Conservation (phyloP, 2,329 filamentous ascomycete species). For the Monosporascus sp. region DNA sequence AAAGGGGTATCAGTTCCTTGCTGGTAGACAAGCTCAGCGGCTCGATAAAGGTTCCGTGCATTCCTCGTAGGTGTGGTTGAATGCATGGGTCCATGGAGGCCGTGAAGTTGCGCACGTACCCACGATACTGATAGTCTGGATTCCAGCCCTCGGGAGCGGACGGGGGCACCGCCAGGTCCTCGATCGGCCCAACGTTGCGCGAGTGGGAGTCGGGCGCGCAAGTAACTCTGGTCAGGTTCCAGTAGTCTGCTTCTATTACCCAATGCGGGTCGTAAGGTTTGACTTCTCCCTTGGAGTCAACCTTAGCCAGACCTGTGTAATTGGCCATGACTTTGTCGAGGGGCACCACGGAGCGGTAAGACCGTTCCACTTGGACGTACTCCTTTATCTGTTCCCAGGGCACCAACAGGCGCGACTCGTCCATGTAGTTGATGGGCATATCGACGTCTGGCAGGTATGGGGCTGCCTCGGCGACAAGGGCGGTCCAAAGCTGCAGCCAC, state of each 20-base stretch:
- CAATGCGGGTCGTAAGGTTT: conserved; percentile 31
- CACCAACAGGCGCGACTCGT: conserved; percentile 47
- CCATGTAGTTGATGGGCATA: conserved; percentile 47
- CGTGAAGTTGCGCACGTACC: conserved; percentile 52
- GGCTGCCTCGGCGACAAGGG: conserved; percentile 46
- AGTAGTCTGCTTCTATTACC: conserved; percentile 34
- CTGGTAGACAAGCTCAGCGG: conserved; percentile 43
- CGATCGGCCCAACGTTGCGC: conserved; percentile 27
- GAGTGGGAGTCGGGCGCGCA: conserved; percentile 46
- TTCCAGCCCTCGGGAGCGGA: conserved; percentile 15
- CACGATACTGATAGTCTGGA: conserved; percentile 28
- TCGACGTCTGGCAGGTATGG: conserved; percentile 47
- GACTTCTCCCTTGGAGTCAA: conserved; percentile 10
- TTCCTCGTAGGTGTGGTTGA: conserved; percentile 39
- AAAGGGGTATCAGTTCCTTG: conserved; percentile 49
- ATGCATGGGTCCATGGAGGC: conserved; percentile 48
- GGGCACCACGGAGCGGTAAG: conserved; percentile 29
- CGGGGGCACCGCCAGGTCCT: conserved; percentile 26
- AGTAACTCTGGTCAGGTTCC: conserved; percentile 41
- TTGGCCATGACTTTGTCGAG: conserved; percentile 33
- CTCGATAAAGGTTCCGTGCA: conserved; percentile 51
- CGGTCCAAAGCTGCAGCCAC: conserved; percentile 43
- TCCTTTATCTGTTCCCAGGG: conserved; percentile 45
- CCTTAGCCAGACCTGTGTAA: conserved; percentile 23
- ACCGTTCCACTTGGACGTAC: conserved; percentile 35